phyloP scores from a whole-genome alignment of 179 eudicot species.

The Heliamphora pulchella region DNA sequence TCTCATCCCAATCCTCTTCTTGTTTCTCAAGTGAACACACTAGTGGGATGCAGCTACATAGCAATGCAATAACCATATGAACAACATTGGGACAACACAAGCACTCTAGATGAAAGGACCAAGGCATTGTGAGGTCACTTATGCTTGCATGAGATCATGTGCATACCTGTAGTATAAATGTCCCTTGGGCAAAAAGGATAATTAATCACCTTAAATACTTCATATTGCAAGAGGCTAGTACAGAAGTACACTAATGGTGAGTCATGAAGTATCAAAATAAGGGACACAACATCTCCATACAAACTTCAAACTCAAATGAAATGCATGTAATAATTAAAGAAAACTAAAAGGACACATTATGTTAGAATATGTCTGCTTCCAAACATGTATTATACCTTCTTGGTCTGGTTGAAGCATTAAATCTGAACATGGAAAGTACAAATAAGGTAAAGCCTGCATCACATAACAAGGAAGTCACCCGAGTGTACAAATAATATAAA shows the following conservation, averaged over 20 bases:
- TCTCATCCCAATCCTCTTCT: too few species aligned
- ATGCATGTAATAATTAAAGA: neutral
- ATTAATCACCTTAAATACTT: neutral
- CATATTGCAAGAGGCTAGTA: neutral
- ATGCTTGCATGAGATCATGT: neutral
- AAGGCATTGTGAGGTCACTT: neutral
- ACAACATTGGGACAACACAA: neutral
- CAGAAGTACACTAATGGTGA: neutral
- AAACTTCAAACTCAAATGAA: neutral
- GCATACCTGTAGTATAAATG: neutral
- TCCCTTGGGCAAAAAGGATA: neutral
- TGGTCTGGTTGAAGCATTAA: conserved; percentile 39
- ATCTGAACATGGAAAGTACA: conserved; percentile 72
- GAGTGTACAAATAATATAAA: too few species aligned
- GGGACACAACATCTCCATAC: neutral
- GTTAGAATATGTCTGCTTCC: neutral
- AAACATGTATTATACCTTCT: conserved; percentile 38
- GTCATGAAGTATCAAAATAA: neutral
- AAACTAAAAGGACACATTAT: neutral
- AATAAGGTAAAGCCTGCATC: conserved; percentile 81
- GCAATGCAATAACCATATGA: neutral
- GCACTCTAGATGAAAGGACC: neutral
- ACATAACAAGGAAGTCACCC: conserved; percentile 12
- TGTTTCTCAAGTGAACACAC: neutral
- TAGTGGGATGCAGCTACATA: neutral